A percentile compares a stretch with the other conserved stretches of the same genome.
These are phyloP conservation scores for Tephrocybe rancida DNA, from an alignment of 768 basidiomycete species.

Conservation along the genomic window DNA sequence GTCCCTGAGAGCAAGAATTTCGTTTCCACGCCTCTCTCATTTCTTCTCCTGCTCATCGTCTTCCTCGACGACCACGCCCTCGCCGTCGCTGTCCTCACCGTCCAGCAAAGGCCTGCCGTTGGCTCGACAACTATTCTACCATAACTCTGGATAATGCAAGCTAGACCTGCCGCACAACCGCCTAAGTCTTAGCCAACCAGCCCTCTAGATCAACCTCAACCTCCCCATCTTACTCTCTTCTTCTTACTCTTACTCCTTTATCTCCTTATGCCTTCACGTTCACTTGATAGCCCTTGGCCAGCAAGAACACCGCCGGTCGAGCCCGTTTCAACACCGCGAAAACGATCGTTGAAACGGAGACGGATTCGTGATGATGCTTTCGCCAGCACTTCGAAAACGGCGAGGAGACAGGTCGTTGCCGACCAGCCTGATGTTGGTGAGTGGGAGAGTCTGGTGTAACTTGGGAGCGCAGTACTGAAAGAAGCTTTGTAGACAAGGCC, in stretches of 20 bases:
- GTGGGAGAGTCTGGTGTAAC: slow-evolving; percentile 6
- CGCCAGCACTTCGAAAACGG: slow-evolving; percentile 28
- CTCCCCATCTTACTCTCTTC: slow-evolving; percentile 19
- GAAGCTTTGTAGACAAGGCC: slow-evolving; percentile 39
- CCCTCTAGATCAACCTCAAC: slow-evolving; percentile 20
- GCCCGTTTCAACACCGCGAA: slow-evolving; percentile 15
- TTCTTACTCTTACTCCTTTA: slow-evolving; percentile 14
- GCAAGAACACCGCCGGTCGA: slow-evolving; percentile 33
- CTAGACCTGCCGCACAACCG: slow-evolving; percentile 28
- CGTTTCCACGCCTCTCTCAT: slow-evolving; percentile 21
- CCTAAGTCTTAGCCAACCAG: slow-evolving; percentile 20
- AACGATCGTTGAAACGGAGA: slow-evolving; percentile 34
- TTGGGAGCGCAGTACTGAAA: background rate
- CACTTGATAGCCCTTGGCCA: slow-evolving; percentile 45
- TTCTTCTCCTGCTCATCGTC: slow-evolving; percentile 21
- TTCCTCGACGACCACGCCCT: slow-evolving; percentile 22
- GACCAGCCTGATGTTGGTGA: slow-evolving; percentile 36
- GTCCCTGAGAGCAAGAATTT: slow-evolving; percentile 22
- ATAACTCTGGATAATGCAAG: slow-evolving; percentile 32
- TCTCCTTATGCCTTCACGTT: slow-evolving; percentile 36
- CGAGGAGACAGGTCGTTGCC: slow-evolving; percentile 38
- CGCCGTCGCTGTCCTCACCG: slow-evolving; percentile 17
- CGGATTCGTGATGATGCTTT: slow-evolving; percentile 17
- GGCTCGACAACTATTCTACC: slow-evolving; percentile 5
- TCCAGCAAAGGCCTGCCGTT: slow-evolving; percentile 15